A percentile compares a stretch with the other conserved stretches of the same genome.
Conservation (phyloP, 441 rosid genomes). For the Gossypium gossypioides region DNA sequence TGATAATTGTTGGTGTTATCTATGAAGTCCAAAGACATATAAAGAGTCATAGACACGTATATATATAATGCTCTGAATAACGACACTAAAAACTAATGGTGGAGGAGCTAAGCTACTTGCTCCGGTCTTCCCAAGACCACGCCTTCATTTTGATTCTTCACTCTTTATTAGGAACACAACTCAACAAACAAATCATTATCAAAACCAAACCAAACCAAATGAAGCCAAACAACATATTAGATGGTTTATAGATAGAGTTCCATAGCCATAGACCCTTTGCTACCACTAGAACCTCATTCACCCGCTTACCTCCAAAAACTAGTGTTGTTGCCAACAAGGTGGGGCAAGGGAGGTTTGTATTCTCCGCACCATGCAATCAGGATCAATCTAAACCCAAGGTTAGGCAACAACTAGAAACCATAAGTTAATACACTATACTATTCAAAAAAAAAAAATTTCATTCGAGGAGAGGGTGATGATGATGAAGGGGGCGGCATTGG, state of each 20-base stretch:
- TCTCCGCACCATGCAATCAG: slow-evolving; percentile 27
- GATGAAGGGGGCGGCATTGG: slow-evolving; percentile 18
- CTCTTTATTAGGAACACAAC: background rate
- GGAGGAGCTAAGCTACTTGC: background rate
- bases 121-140: background rate
- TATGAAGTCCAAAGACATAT: background rate
- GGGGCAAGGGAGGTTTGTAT: slow-evolving; percentile 15
- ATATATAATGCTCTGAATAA: background rate
- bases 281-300: background rate
- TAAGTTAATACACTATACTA: background rate
- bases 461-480: slow-evolving; percentile 3
- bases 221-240: background rate
- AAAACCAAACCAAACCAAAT: background rate
- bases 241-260: background rate
- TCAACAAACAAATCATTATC: background rate
- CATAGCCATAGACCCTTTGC: background rate
- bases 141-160: background rate
- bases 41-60: background rate
- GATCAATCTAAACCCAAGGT: background rate
- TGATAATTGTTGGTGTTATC: background rate
- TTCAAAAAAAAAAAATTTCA: background rate
- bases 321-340: background rate
- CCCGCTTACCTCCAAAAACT: background rate
- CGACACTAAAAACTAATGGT: background rate
- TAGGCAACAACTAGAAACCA: background rate